Conservation (phyloP, 2,329 filamentous ascomycete species). For the Thermothelomyces thermophilus region DNA sequence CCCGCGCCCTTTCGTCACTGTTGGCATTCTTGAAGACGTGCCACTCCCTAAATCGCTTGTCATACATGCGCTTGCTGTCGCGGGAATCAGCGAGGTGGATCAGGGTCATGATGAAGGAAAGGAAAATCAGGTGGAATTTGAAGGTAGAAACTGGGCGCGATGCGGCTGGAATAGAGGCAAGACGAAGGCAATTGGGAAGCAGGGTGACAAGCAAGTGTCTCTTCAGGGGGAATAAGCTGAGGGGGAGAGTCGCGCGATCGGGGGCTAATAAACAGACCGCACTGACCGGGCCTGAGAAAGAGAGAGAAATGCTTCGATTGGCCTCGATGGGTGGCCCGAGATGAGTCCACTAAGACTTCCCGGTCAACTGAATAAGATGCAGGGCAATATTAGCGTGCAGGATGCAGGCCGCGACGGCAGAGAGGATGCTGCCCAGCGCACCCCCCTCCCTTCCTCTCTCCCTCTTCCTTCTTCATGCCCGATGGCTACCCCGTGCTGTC, state of each 20-base stretch:
- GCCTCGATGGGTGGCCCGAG: neutral
- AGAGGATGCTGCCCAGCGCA: neutral
- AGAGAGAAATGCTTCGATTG: neutral
- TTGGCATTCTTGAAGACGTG: slow-evolving; percentile 26
- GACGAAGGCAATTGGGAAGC: neutral
- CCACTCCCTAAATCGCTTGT: slow-evolving; percentile 27
- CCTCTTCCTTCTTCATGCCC: neutral
- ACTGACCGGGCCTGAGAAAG: neutral
- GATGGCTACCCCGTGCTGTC: neutral
- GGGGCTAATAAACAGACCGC: no score
- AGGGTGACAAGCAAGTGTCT: neutral
- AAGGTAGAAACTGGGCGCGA: neutral
- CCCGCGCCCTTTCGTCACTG: slow-evolving; percentile 20
- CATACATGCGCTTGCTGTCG: slow-evolving; percentile 27
- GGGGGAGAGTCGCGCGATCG: no score
- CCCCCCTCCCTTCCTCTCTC: no score
- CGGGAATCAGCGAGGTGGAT: slow-evolving; percentile 20
- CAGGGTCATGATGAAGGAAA: slow-evolving; percentile 18
- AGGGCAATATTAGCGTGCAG: slow-evolving; percentile 1
- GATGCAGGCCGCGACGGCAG: slow-evolving; percentile 1
- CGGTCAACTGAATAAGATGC: slow-evolving; percentile 2
- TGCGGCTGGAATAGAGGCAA: neutral
- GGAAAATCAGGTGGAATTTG: neutral
- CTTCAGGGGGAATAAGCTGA: no score
- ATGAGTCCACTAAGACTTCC: neutral